Base-by-base conservation (phyloP, 2,329 filamentous ascomycete genomes). In the Nigrospora oryzae region DNA sequence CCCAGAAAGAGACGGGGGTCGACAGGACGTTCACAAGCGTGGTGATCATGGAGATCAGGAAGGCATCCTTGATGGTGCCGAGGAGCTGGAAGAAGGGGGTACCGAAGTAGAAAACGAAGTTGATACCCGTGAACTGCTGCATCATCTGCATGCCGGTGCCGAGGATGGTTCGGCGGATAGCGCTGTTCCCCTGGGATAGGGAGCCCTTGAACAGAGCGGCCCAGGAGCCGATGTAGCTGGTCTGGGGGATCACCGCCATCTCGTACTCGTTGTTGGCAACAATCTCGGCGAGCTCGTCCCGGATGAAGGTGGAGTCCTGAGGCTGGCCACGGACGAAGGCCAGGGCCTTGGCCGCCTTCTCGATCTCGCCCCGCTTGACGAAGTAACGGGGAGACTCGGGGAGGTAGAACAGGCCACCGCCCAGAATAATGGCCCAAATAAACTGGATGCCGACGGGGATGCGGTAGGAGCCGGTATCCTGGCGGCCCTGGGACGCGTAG, bases 81-180 rank as follows among this genome's bases (percentile, higher is more conserved):
- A 85, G 83, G 19, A 82, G 81, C 67, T 85, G 68, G 70, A 95
- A 86, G 80, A 95, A 94, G 48, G 85, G 80, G 32, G 86, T 89
- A 33, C 86, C 88, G 71, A 83, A 88, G 71, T 88, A 86, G 73
- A 90, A 93, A 74, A 93, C 87, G 68, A 91, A 94, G 76, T 95
- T 95, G 68, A 95, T 85, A 73, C 89, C 53, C 10, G 59, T 59
- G 46, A 64, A 56, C 59, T 79, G 75, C 57, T 81, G 77, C 70
- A 77, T 75, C 71, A 77, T 77, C 58, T 81, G 77, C 39, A 79
- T 63, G 17, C 71, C 71, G n/a, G 67, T 71, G 45, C 75, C 75
- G 31, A 79, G 60, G 36, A 79, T 65, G 5, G 76, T 80, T 43
- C 78, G 74, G 42, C 78, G 77, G 30, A 81, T 49, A 63, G 71